Percentiles rank a stretch among this genome's conserved stretches.
These are phyloP conservation scores for Eucalyptus pauciflora DNA, from an alignment of 345 rosid genomes.

Conservation along the genomic window DNA sequence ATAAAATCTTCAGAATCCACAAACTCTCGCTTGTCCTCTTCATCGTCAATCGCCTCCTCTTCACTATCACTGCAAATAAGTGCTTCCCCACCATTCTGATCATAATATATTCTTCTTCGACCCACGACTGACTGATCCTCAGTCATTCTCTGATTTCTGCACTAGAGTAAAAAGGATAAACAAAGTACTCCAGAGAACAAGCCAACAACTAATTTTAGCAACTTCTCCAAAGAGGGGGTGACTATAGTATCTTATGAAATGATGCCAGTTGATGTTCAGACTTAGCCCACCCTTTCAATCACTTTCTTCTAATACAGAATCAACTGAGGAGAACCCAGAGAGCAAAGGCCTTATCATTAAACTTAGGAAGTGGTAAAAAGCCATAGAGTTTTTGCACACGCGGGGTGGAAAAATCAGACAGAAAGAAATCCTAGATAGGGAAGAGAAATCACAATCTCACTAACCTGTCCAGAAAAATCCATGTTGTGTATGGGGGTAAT, in stretches of 20 bases:
- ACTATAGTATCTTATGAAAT: not conserved
- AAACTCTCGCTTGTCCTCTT: conserved; percentile 75
- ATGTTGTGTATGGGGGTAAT: conserved; percentile 90
- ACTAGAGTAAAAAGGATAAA: not conserved
- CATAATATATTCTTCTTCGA: conserved; percentile 95
- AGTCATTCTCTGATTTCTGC: conserved; percentile 99
- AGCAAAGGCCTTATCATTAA: not conserved
- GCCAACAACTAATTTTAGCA: not conserved
- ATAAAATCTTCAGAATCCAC: conserved; percentile 71
- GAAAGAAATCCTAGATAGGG: not conserved
- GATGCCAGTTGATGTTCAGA: not conserved
- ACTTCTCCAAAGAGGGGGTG: not conserved
- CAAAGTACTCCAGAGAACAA: not conserved
- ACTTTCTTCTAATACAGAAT: not conserved
- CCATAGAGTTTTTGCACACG: not conserved
- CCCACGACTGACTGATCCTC: conserved; percentile 98
- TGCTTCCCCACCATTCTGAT: conserved; percentile 95
- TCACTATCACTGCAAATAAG: conserved; percentile 99
- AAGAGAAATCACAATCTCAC: not conserved
- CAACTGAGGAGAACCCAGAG: not conserved
- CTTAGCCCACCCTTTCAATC: not conserved
- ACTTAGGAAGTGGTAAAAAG: not conserved
- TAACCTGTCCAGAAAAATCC: conserved; percentile 94
- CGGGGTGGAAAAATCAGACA: not conserved
- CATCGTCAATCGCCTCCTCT: conserved; percentile 80